Conservation (phyloP, 768 basidiomycete species). For the Mycena crocata region DNA sequence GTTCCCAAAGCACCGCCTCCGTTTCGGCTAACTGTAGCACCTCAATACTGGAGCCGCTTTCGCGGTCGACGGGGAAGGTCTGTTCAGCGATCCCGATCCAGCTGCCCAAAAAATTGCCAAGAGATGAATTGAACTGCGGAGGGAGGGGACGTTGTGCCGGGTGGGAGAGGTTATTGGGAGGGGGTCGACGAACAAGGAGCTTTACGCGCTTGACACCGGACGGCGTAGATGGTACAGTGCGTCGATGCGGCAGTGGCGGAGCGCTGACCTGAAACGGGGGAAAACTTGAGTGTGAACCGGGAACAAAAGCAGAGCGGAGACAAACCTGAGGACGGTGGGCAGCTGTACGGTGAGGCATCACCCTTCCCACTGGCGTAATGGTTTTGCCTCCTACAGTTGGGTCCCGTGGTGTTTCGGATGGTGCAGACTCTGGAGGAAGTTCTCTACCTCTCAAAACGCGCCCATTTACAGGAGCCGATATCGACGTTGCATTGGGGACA, state of each 20-base stretch:
- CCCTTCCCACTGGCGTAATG: constrained; percentile 7
- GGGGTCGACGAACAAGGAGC: constrained; percentile 74
- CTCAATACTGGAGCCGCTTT: constrained; percentile 36
- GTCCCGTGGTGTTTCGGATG: constrained; percentile 7
- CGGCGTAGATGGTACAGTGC: constrained; percentile 30
- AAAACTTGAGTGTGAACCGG: background rate
- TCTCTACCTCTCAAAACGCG: constrained; percentile 12
- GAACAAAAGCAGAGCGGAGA: background rate
- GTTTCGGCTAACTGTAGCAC: constrained; percentile 51
- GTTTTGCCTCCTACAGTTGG: constrained; percentile 10
- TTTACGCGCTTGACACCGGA: constrained; percentile 71
- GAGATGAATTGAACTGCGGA: constrained; percentile 63
- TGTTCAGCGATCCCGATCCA: constrained; percentile 67
- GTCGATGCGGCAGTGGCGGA: constrained; percentile 20
- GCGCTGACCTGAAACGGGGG: constrained; percentile 10
- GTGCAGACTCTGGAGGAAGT: background rate
- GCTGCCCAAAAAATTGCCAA: constrained; percentile 69
- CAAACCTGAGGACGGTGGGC: constrained; percentile 14
- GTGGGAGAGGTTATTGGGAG: constrained; percentile 65
- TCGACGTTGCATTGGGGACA: constrained; percentile 1
- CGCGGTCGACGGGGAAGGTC: constrained; percentile 46
- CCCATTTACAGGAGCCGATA: constrained; percentile 27
- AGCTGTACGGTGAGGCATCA: constrained; percentile 27
- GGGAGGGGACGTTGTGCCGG: constrained; percentile 74
- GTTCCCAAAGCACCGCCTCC: constrained; percentile 58